These are phyloP conservation scores for Buxus sempervirens DNA, from an alignment of 164 flowering plant genomes.

Conservation along the genomic window DNA sequence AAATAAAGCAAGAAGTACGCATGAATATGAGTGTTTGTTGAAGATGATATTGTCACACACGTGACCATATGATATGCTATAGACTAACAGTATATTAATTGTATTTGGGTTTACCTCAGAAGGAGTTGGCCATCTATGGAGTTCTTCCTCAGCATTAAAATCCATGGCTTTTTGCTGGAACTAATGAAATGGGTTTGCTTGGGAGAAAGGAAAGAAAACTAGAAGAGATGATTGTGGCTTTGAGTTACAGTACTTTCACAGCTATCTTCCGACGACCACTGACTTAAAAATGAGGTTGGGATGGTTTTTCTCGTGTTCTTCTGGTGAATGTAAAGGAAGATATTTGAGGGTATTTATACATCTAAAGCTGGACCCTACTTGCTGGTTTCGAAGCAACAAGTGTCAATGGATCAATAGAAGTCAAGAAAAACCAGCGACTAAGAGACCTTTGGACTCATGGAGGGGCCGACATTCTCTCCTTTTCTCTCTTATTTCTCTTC, in stretches of 20 bases:
- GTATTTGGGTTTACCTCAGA: slow-evolving; percentile 15
- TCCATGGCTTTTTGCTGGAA: slow-evolving; percentile 13
- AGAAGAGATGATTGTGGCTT: slow-evolving; percentile 14
- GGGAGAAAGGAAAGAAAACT: slow-evolving; percentile 11
- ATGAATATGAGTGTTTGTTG: neutral
- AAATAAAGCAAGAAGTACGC: neutral
- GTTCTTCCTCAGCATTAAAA: slow-evolving; percentile 14
- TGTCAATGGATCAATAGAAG: neutral
- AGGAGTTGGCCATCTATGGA: slow-evolving; percentile 24
- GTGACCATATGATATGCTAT: neutral
- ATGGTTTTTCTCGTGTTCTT: neutral
- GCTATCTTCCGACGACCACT: neutral
- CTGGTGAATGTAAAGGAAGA: neutral
- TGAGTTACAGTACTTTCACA: slow-evolving; percentile 20
- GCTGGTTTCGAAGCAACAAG: neutral
- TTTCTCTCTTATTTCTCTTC: neutral
- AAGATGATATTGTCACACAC: neutral
- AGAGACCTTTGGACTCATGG: neutral
- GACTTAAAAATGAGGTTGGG: neutral
- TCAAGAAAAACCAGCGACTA: neutral
- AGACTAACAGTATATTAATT: too few species aligned
- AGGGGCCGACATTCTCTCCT: neutral
- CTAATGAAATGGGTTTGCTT: slow-evolving; percentile 14
- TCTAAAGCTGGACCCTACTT: neutral
- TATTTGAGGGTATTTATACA: neutral